These are phyloP conservation scores for Pholiota conissans DNA, from an alignment of 768 basidiomycete species.

Conservation along the genomic window DNA sequence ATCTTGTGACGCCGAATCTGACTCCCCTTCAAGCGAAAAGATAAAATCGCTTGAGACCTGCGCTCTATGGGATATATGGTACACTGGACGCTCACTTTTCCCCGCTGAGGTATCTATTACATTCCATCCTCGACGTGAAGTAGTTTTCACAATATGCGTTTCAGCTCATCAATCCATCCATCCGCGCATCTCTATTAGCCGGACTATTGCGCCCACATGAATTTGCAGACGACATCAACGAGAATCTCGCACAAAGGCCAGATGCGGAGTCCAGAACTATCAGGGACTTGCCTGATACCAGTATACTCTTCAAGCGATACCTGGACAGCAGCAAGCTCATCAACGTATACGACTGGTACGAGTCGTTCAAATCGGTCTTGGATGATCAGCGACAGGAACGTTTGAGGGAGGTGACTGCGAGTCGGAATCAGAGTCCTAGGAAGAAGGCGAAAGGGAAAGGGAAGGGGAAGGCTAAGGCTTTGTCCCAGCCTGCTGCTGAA, in stretches of 20 bases:
- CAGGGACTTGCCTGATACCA: slow-evolving; percentile 68
- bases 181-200: slow-evolving; percentile 58
- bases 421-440: slow-evolving; percentile 7
- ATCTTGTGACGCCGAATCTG: not conserved
- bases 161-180: slow-evolving; percentile 70
- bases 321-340: slow-evolving; percentile 79
- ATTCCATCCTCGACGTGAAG: not conserved
- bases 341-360: slow-evolving; percentile 89
- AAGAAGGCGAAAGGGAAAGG: slow-evolving; percentile 28
- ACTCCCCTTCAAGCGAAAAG: slow-evolving; percentile 35
- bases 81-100: slow-evolving; percentile 62
- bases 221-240: slow-evolving; percentile 30
- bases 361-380: slow-evolving; percentile 67
- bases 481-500: slow-evolving; percentile 22
- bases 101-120: slow-evolving; percentile 57
- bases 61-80: slow-evolving; percentile 73
- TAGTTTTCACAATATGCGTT: not conserved
- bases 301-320: slow-evolving; percentile 76
- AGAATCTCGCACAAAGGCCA: not conserved
- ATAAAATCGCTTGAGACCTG: slow-evolving; percentile 48
- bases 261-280: slow-evolving; percentile 23
- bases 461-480: slow-evolving; percentile 22
- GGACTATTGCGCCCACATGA: slow-evolving; percentile 62
- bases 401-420: slow-evolving; percentile 8
- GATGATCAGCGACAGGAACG: slow-evolving; percentile 52